A percentile compares a stretch with the other conserved stretches of the same genome.
Evolutionary conservation across 2,329 filamentous ascomycete species (phyloP).

Genomic region (Ophiostoma novo-ulmi): DNA sequence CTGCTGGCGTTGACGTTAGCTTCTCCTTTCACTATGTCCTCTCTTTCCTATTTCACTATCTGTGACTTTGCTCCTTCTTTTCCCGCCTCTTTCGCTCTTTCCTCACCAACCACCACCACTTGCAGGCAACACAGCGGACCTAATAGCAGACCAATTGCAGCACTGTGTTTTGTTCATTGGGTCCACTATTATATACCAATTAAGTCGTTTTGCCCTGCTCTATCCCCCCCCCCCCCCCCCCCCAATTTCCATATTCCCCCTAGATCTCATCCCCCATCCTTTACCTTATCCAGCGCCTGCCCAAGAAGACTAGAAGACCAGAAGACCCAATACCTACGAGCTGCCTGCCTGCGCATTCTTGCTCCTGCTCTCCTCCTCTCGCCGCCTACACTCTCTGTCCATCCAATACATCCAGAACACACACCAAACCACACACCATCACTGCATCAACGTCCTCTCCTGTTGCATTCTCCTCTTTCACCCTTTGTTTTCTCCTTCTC

Average conservation of each 20-base stretch:
- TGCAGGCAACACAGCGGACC: constrained; percentile 4
- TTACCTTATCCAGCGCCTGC: constrained; percentile 11
- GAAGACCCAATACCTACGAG: background rate
- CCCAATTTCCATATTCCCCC: constrained; percentile 14
- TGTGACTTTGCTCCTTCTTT: constrained; percentile 2
- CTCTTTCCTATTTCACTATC: constrained; percentile 13
- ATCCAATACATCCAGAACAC: background rate
- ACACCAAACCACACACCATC: constrained; percentile 2
- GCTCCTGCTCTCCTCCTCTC: constrained; percentile 1
- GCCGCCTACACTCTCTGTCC: background rate
- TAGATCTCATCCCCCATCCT: constrained; percentile 6
- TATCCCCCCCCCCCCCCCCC: constrained; percentile 2
- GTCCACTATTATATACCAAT: constrained; percentile 1
- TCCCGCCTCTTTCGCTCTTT: background rate
- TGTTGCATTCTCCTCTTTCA: constrained; percentile 7
- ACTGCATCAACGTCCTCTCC: background rate
- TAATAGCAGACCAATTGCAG: background rate
- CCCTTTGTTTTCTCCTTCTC: background rate
- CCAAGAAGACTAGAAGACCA: too few species aligned
- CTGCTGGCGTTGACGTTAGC: constrained; percentile 11
- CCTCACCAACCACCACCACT: constrained; percentile 5
- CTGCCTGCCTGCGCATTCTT: background rate
- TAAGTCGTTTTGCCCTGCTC: constrained; percentile 11
- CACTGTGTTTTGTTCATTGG: background rate
- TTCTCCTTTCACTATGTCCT: background rate